A percentile compares a stretch with the other conserved stretches of the same genome.
These are phyloP conservation scores for Chernovozyma aurita DNA, from an alignment of 1,139 yeast species.

Conservation along the genomic window DNA sequence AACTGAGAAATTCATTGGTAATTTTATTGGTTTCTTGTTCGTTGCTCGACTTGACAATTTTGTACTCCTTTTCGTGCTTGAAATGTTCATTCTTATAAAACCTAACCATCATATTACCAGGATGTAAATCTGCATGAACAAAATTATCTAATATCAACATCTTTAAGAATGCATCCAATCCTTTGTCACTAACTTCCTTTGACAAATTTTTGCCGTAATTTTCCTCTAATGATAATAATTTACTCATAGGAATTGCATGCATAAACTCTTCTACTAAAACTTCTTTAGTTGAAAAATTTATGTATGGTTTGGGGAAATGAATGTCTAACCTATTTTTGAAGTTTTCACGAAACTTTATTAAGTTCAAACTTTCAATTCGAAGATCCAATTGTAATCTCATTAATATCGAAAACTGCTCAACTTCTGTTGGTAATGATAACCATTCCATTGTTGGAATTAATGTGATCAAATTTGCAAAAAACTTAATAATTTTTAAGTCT, in stretches of 20 bases:
- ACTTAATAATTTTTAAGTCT: conserved; percentile 78
- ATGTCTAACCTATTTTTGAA: conserved; percentile 58
- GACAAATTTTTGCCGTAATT: conserved; percentile 53
- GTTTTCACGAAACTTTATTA: conserved; percentile 63
- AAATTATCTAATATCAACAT: conserved; percentile 92
- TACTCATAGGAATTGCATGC: conserved; percentile 77
- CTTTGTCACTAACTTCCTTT: conserved; percentile 77
- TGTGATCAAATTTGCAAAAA: conserved; percentile 70
- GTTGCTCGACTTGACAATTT: conserved; percentile 41
- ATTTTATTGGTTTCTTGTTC: conserved; percentile 46
- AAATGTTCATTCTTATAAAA: conserved; percentile 54
- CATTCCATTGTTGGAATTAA: conserved; percentile 92
- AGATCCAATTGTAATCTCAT: conserved; percentile 89
- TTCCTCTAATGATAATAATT: conserved; percentile 44
- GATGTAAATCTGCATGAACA: conserved; percentile 93
- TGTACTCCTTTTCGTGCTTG: conserved; percentile 43
- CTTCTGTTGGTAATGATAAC: conserved; percentile 93
- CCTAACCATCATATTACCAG: conserved; percentile 88
- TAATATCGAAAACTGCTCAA: conserved; percentile 75
- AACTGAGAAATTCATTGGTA: conserved; percentile 40
- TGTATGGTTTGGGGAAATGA: conserved; percentile 77
- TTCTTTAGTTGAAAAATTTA: conserved; percentile 60
- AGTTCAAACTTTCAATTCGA: conserved; percentile 81
- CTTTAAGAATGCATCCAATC: conserved; percentile 84
- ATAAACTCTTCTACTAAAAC: conserved; percentile 85